Evolutionary conservation across 2,329 filamentous ascomycete species (phyloP).

Genomic region (Pyrenochaeta sp.): DNA sequence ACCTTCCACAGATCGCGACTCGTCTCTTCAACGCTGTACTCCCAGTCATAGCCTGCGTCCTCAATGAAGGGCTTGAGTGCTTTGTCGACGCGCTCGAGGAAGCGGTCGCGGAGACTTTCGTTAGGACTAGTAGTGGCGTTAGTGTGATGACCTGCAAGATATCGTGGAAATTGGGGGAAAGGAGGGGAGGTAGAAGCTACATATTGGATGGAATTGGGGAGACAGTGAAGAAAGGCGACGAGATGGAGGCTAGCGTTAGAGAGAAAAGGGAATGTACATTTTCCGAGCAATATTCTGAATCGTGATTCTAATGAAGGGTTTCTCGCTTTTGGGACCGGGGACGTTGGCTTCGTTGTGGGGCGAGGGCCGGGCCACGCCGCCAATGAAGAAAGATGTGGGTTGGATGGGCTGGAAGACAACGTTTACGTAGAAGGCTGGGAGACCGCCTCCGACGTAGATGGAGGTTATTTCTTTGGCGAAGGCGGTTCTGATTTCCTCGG

Average conservation of each 20-base stretch:
- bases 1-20: slow-evolving; percentile 55
- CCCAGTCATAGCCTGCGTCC: slow-evolving; percentile 55
- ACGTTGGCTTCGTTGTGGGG: slow-evolving; percentile 6
- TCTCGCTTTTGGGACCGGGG: slow-evolving; percentile 17
- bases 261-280: slow-evolving; percentile 11
- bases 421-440: slow-evolving; percentile 57
- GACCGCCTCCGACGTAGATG: slow-evolving; percentile 46
- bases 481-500: slow-evolving; percentile 32
- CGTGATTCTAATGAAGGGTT: slow-evolving; percentile 48
- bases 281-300: slow-evolving; percentile 44
- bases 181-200: too few species aligned
- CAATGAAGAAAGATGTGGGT: slow-evolving; percentile 37
- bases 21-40: slow-evolving; percentile 54
- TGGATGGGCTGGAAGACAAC: slow-evolving; percentile 49
- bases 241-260: neutral
- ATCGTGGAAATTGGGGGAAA: too few species aligned
- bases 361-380: slow-evolving; percentile 32
- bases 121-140: slow-evolving; percentile 1
- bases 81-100: slow-evolving; percentile 37
- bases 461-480: slow-evolving; percentile 49
- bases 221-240: neutral
- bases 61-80: slow-evolving; percentile 50
- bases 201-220: too few species aligned
- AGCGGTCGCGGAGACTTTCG: slow-evolving; percentile 12
- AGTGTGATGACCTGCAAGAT: too few species aligned